These are phyloP conservation scores for Dimargaris xerosporica DNA, from an alignment of 192 early-diverging fungal species.

Conservation along the genomic window DNA sequence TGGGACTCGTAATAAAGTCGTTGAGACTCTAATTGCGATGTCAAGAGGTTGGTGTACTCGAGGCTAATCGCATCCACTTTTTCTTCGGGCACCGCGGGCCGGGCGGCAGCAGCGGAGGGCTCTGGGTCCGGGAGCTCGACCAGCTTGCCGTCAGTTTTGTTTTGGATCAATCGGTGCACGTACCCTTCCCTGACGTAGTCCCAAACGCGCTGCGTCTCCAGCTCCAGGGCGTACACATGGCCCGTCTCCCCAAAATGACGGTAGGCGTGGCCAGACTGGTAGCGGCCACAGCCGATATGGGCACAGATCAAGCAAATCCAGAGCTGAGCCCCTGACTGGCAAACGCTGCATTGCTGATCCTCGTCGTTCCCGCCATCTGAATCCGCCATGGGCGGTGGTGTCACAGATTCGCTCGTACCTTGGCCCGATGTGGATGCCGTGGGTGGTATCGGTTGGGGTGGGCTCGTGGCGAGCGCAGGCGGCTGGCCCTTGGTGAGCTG, in stretches of 20 bases:
- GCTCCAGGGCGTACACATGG: conserved; percentile 82
- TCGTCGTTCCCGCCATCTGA: too few relatives aligned
- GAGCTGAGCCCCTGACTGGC: conserved; percentile 41
- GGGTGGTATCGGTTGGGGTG: background rate
- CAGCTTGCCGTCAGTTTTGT: conserved; percentile 77
- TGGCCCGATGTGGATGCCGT: too few relatives aligned
- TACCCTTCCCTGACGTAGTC: conserved; percentile 95
- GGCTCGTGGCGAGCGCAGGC: background rate
- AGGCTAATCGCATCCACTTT: conserved; percentile 60
- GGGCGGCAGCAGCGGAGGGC: background rate
- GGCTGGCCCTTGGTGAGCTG: too few relatives aligned
- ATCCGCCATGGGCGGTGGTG: too few relatives aligned
- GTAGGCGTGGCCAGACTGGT: conserved; percentile 78
- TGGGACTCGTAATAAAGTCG: conserved; percentile 68
- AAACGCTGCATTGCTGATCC: too few relatives aligned
- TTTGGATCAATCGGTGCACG: conserved; percentile 89
- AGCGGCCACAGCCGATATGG: conserved; percentile 89
- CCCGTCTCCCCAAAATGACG: conserved; percentile 67
- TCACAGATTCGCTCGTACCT: too few relatives aligned
- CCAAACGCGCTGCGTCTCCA: conserved; percentile 95
- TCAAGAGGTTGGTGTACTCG: conserved; percentile 73
- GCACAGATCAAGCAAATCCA: conserved; percentile 98
- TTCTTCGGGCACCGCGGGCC: conserved; percentile 30
- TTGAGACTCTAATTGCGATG: conserved; percentile 77
- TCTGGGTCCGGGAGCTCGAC: conserved; percentile 54